phyloP scores from a whole-genome alignment of 2,329 filamentous ascomycete species.

The Trichophyton schoenleinii region DNA sequence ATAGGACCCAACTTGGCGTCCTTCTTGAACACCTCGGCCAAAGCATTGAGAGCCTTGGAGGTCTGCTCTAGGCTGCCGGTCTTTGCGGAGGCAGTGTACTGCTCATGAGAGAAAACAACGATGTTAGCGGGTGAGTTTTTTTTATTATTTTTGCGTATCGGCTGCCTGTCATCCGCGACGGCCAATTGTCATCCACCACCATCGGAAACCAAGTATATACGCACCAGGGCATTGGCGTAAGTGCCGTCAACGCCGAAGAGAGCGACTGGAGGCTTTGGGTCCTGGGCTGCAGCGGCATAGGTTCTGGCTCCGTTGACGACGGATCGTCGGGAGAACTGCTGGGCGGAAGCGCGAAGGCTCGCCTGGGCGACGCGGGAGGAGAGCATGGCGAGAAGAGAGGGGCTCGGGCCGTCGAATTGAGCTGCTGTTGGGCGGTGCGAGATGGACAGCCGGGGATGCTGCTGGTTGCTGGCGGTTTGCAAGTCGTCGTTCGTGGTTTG shows the following conservation, averaged over 20 bases:
- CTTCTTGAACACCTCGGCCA: slow-evolving; percentile 61
- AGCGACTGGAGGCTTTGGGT: slow-evolving; percentile 71
- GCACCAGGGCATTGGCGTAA: slow-evolving; percentile 96
- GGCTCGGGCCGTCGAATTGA: neutral
- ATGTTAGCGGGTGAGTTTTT: slow-evolving; percentile 3
- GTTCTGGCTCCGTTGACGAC: slow-evolving; percentile 46
- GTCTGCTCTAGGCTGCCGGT: slow-evolving; percentile 71
- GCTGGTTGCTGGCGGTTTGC: neutral
- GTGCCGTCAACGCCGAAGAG: slow-evolving; percentile 95
- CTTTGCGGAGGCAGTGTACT: slow-evolving; percentile 97
- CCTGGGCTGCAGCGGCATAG: slow-evolving; percentile 59
- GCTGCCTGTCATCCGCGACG: neutral
- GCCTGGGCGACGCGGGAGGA: slow-evolving; percentile 44
- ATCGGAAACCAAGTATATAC: slow-evolving; percentile 23
- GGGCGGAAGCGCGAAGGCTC: slow-evolving; percentile 43
- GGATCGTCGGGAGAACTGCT: slow-evolving; percentile 30
- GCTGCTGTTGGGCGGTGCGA: neutral
- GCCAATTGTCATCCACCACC: neutral
- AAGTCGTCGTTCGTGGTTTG: slow-evolving; percentile 1
- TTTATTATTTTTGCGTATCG: neutral
- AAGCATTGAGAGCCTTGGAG: slow-evolving; percentile 61
- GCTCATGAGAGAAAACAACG: slow-evolving; percentile 10
- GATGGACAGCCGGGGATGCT: slow-evolving; percentile 4
- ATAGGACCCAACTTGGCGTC: slow-evolving; percentile 69
- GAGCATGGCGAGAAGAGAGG: slow-evolving; percentile 36